Conservation (phyloP, 1,139 yeast species). For the Cylindricascospora bacillispora region DNA sequence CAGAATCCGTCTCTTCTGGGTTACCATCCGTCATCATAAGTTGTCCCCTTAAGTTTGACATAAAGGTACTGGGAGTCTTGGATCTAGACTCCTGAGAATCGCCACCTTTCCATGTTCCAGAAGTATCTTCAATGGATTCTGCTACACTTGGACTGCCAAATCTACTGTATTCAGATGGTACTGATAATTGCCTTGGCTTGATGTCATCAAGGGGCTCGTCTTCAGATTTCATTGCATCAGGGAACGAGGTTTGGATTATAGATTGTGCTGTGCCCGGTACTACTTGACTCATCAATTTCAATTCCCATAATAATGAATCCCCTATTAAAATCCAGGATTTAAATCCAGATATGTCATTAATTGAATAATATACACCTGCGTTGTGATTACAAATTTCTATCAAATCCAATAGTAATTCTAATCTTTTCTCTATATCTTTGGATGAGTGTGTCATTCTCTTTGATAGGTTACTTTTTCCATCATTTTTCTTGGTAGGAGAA, state of each 20-base stretch:
- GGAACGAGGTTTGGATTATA: too few relatives aligned
- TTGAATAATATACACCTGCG: conserved; percentile 22
- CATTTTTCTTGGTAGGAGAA: conserved; percentile 1
- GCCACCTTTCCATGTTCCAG: not conserved
- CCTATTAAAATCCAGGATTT: conserved; percentile 25
- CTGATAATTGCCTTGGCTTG: conserved; percentile 5
- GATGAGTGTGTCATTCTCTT: conserved; percentile 3
- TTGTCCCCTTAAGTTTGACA: too few relatives aligned
- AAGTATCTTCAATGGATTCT: not conserved
- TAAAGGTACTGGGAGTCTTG: not conserved
- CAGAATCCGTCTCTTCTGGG: not conserved
- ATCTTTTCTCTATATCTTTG: conserved; percentile 7
- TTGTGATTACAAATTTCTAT: conserved; percentile 23
- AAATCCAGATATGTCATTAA: conserved; percentile 21
- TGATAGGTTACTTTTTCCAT: conserved; percentile 3
- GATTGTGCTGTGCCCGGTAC: too few relatives aligned
- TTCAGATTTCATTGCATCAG: too few relatives aligned
- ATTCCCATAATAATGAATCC: conserved; percentile 24
- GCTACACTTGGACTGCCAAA: conserved; percentile 8
- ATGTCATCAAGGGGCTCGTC: too few relatives aligned
- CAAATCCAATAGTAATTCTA: conserved; percentile 16
- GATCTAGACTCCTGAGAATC: not conserved
- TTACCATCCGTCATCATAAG: not conserved
- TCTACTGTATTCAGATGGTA: conserved; percentile 8
- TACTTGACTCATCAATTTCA: conserved; percentile 10